Evolutionary conservation across 768 basidiomycete species (phyloP).

Genomic region (Postia placenta): DNA sequence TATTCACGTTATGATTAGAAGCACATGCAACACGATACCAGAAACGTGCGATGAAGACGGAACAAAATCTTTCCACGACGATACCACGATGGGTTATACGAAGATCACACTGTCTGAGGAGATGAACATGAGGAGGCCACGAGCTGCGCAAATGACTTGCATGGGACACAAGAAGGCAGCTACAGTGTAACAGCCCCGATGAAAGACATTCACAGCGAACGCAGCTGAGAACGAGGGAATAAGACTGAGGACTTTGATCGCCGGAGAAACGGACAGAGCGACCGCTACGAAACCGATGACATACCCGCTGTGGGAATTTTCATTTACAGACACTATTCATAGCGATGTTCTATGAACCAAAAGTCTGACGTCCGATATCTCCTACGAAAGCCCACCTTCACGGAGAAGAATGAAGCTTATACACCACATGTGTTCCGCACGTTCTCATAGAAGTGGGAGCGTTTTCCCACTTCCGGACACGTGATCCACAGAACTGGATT

Average conservation of each 20-base stretch:
- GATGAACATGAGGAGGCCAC: not conserved
- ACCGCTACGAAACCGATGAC: not conserved
- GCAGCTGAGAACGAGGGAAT: not conserved
- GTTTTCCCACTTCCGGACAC: no score
- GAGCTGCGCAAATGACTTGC: not conserved
- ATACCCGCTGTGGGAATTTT: not conserved
- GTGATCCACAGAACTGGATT: no score
- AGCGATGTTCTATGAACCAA: no score
- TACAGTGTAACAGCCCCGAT: not conserved
- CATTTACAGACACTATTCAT: not conserved
- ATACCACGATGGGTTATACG: not conserved
- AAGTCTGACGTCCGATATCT: no score
- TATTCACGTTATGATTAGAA: no score
- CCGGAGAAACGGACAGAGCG: not conserved
- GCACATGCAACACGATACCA: not conserved
- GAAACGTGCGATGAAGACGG: not conserved
- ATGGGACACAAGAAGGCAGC: not conserved
- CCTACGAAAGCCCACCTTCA: no score
- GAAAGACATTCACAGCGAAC: not conserved
- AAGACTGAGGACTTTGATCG: not conserved
- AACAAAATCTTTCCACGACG: not conserved
- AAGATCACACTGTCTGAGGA: not conserved
- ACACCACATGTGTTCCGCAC: no score
- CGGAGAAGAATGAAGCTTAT: no score
- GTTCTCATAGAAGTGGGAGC: no score